Conservation (phyloP, 2,329 filamentous ascomycete genomes). For the Paracamarosporium sp. region DNA sequence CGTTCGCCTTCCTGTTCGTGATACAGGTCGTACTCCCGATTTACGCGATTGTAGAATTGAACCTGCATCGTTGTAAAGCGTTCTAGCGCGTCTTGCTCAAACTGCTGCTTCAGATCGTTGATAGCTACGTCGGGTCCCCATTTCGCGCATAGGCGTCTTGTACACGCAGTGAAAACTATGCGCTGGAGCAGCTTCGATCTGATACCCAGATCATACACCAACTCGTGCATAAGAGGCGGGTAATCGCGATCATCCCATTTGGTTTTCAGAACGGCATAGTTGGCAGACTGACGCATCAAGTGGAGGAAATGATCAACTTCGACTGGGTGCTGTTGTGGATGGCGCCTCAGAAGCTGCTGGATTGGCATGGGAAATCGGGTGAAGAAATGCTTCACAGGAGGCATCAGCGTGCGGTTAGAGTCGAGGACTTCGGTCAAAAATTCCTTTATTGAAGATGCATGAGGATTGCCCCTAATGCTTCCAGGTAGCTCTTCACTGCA, state of each 20-base stretch:
- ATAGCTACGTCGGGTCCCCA: neutral
- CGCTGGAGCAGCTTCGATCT: conserved; percentile 60
- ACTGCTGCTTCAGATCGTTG: neutral
- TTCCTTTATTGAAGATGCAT: conserved; percentile 35
- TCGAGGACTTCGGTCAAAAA: conserved; percentile 55
- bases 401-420: conserved; percentile 52
- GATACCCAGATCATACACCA: conserved; percentile 57
- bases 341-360: conserved; percentile 29
- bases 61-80: conserved; percentile 18
- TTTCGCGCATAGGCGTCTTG: conserved; percentile 52
- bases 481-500: conserved; percentile 45
- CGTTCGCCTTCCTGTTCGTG: conserved; percentile 1
- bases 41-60: conserved; percentile 3
- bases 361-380: conserved; percentile 54
- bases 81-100: conserved; percentile 13
- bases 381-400: conserved; percentile 53
- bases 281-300: conserved; percentile 51
- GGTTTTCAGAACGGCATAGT: conserved; percentile 15
- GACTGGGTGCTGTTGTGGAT: conserved; percentile 31
- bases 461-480: conserved; percentile 45
- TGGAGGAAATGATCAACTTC: conserved; percentile 42
- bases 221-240: conserved; percentile 65
- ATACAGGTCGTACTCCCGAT: neutral
- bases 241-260: conserved; percentile 41
- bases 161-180: conserved; percentile 61